Evolutionary conservation across 306 rosid genomes (phyloP).

Genomic region (Quercus cerris): DNA sequence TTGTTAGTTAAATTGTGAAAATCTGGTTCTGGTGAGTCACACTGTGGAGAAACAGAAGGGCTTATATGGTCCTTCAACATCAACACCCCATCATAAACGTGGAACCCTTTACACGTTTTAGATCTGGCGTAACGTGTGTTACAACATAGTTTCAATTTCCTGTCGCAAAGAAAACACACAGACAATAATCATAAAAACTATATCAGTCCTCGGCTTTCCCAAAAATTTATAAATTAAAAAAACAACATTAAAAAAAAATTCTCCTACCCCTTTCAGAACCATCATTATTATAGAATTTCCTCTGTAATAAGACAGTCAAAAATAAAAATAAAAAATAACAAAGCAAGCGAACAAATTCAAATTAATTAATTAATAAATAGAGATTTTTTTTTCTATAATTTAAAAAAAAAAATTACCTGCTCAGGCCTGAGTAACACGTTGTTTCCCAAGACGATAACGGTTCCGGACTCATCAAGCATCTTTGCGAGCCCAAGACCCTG

Average conservation of each 20-base stretch:
- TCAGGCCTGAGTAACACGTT: slow-evolving; percentile 66
- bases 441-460: slow-evolving; percentile 76
- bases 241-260: background rate
- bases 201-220: slow-evolving; percentile 54
- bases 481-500: slow-evolving; percentile 50
- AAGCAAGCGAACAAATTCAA: background rate
- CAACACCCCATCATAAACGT: slow-evolving; percentile 41
- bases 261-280: slow-evolving; percentile 37
- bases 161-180: slow-evolving; percentile 33
- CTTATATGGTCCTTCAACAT: slow-evolving; percentile 48
- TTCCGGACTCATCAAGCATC: slow-evolving; percentile 65
- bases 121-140: slow-evolving; percentile 39
- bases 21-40: slow-evolving; percentile 2
- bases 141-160: slow-evolving; percentile 63
- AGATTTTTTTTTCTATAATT: background rate
- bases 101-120: slow-evolving; percentile 50
- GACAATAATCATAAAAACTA: slow-evolving; percentile 38
- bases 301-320: slow-evolving; percentile 28
- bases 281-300: slow-evolving; percentile 17
- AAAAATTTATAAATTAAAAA: slow-evolving; percentile 11
- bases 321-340: background rate
- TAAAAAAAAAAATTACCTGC: slow-evolving; percentile 43
- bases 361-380: background rate
- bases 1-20: background rate
- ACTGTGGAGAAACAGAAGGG: slow-evolving; percentile 37